phyloP scores from a whole-genome alignment of 306 rosid genomes.

The Purshia tridentata region DNA sequence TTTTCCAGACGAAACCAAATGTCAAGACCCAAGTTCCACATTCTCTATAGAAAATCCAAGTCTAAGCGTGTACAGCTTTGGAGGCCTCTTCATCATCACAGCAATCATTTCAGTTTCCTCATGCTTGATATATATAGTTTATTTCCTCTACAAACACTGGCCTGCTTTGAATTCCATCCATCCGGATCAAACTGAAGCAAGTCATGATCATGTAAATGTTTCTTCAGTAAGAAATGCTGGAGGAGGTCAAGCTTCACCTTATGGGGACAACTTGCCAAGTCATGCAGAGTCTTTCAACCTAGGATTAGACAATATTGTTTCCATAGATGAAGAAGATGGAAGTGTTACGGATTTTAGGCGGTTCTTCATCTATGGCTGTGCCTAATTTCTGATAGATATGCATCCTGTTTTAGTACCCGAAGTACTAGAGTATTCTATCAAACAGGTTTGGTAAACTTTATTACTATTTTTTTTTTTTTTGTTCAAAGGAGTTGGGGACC shows the following conservation, averaged over 20 bases:
- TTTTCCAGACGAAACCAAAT: constrained; percentile 21
- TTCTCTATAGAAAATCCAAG: constrained; percentile 20
- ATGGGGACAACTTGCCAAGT: not conserved
- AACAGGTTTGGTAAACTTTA: too few relatives aligned
- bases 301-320: not conserved
- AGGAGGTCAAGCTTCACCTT: not conserved
- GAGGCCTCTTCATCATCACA: constrained; percentile 47
- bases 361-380: too few relatives aligned
- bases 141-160: constrained; percentile 1
- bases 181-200: not conserved
- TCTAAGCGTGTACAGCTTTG: constrained; percentile 38
- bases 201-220: not conserved
- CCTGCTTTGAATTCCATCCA: constrained; percentile 2
- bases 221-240: not conserved
- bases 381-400: too few relatives aligned
- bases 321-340: not conserved
- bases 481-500: too few relatives aligned
- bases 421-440: too few relatives aligned
- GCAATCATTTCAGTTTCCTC: constrained; percentile 28
- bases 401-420: too few relatives aligned
- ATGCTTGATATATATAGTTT: constrained; percentile 7
- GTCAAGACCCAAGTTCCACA: constrained; percentile 15
- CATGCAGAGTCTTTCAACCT: not conserved
- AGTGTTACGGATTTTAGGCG: too few relatives aligned
- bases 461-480: too few relatives aligned